phyloP scores from a whole-genome alignment of 164 flowering plant species.

The Houttuynia cordata region DNA sequence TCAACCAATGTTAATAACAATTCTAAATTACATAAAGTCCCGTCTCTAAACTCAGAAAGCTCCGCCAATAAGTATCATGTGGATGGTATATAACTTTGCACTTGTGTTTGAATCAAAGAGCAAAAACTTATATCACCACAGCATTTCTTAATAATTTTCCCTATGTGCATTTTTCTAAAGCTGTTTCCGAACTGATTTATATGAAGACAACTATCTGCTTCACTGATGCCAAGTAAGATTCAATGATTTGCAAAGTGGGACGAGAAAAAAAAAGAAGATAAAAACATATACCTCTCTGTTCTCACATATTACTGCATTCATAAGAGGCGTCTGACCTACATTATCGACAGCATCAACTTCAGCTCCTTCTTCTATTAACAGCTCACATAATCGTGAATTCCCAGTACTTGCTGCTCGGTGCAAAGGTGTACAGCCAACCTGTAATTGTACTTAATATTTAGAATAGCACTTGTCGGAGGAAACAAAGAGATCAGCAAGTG shows the following conservation, averaged over 20 bases:
- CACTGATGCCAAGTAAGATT: not conserved
- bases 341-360: constrained; percentile 77
- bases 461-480: not conserved
- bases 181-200: not conserved
- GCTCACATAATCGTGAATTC: constrained; percentile 62
- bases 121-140: too few relatives aligned
- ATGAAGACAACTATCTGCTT: not conserved
- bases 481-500: not conserved
- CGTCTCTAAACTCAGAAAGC: too few relatives aligned
- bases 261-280: not conserved
- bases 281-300: constrained; percentile 55
- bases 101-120: too few relatives aligned
- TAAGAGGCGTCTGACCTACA: constrained; percentile 84
- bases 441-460: constrained; percentile 5
- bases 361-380: constrained; percentile 92
- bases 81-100: too few relatives aligned
- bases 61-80: too few relatives aligned
- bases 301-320: constrained; percentile 73
- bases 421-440: constrained; percentile 97
- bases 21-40: too few relatives aligned
- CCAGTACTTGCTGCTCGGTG: constrained; percentile 95
- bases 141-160: too few relatives aligned
- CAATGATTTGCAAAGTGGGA: not conserved
- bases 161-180: not conserved
- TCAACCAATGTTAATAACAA: too few relatives aligned